Evolutionary conservation across 306 rosid species (phyloP), one percentile per base, ranked within the genome.

Genomic region (Vigna hirtella): DNA sequence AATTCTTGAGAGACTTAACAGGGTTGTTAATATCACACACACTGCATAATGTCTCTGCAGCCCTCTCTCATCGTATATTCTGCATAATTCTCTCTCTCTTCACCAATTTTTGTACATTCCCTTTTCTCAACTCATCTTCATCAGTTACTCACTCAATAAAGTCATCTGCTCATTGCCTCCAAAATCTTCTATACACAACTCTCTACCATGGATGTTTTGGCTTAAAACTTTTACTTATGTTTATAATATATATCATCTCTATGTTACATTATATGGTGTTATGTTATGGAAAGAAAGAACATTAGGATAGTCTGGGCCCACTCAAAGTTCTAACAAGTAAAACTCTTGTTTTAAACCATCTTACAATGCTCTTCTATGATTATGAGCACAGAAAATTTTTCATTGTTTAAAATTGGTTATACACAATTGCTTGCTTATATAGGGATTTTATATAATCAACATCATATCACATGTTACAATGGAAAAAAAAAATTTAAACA

Each of bases 1-100:
- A 79, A 89, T 94, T 77, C 94, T 94, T n/a, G 98, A 90, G 78
- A 89, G 98, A 83, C 74, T 94, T 75, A 87, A 92, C 88, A 85
- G 91, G 82, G 85, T 77, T 77, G 90, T 92, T 66, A 85, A 92
- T 86, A 86, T 89, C 74, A 89, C 97, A 40, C 96, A 92, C 82
- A 92, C 97, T 53, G 96, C 98, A 45, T 94, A 79, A 81, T 75
- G 79, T 70, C 34, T n/a, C 81, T 63, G 51, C 58, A 53, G 62
- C 65, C 8, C 53, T 57, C 9, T 81, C 55, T 47, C 49, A 66
- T 73, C 85, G 93, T 93, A 93, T 82, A 91, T 92, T 88, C 93
- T 87, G 77, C 84, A 48, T 83, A 66, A 72, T 40, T 80, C 22
- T 71, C 80, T 85, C 63, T 85, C 63, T 85, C 49, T 69, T 81